phyloP scores from a whole-genome alignment of 23 red algal species.

The Gracilariopsis chorda region DNA sequence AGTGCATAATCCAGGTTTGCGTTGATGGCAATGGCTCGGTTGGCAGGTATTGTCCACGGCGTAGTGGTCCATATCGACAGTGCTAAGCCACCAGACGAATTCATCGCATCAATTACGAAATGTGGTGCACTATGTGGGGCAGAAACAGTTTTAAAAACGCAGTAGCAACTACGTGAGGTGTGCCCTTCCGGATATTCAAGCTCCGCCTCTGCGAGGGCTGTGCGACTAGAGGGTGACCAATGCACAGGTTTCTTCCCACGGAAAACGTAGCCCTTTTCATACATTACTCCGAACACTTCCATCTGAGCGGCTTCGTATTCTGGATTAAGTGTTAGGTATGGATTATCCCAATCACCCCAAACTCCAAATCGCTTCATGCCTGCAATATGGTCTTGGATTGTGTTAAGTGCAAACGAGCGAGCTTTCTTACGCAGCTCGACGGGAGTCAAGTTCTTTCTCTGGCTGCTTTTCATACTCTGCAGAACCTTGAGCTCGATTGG shows the following conservation, averaged over 20 bases:
- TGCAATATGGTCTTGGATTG: slow-evolving; percentile 74
- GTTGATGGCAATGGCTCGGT: slow-evolving; percentile 92
- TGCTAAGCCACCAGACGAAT: background rate
- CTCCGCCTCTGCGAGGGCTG: slow-evolving; percentile 95
- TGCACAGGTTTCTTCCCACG: slow-evolving; percentile 97
- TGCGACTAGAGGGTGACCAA: slow-evolving; percentile 92
- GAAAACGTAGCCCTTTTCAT: slow-evolving; percentile 85
- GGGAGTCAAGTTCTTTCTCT: slow-evolving; percentile 34
- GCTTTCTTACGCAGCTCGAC: slow-evolving; percentile 71
- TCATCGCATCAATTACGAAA: background rate
- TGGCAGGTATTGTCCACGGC: slow-evolving; percentile 98
- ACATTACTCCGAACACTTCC: slow-evolving; percentile 95
- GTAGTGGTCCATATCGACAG: slow-evolving; percentile 98
- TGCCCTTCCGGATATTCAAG: slow-evolving; percentile 98
- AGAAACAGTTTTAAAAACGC: slow-evolving; percentile 40
- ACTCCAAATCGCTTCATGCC: slow-evolving; percentile 90
- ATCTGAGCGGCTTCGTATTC: slow-evolving; percentile 97
- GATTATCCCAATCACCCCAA: slow-evolving; percentile 91
- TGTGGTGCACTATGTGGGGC: slow-evolving; percentile 1
- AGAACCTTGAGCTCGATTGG: slow-evolving; percentile 96
- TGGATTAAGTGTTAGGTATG: slow-evolving; percentile 87
- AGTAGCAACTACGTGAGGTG: slow-evolving; percentile 83
- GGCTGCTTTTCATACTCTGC: slow-evolving; percentile 65
- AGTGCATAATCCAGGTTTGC: slow-evolving; percentile 52
- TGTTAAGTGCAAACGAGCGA: slow-evolving; percentile 70